Conservation (phyloP, 2,329 filamentous ascomycete genomes). For the Neocucurbitaria cava region DNA sequence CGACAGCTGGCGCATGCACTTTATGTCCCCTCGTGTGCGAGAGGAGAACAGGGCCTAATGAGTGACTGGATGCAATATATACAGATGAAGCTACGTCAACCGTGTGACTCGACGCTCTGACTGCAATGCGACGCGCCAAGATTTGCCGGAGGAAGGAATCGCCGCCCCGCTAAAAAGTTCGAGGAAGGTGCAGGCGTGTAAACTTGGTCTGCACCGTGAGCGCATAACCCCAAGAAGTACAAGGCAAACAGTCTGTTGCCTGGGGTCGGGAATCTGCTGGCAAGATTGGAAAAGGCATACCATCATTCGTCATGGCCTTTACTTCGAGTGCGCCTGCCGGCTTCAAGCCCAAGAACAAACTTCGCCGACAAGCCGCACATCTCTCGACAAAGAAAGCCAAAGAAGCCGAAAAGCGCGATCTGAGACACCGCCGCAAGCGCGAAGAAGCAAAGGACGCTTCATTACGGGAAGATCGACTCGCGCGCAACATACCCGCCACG, state of each 20-base stretch:
- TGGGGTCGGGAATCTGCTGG: not conserved
- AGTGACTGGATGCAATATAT: slow-evolving; percentile 30
- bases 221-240: not conserved
- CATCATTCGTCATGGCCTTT: slow-evolving; percentile 54
- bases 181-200: not conserved
- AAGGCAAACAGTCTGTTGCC: not conserved
- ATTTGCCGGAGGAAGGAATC: slow-evolving; percentile 18
- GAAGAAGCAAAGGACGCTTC: slow-evolving; percentile 85
- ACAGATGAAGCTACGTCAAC: slow-evolving; percentile 12
- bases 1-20: slow-evolving; percentile 48
- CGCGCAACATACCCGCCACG: slow-evolving; percentile 72
- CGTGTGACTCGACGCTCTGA: slow-evolving; percentile 16
- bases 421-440: slow-evolving; percentile 78
- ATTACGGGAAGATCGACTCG: slow-evolving; percentile 74
- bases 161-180: slow-evolving; percentile 26
- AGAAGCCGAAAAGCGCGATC: slow-evolving; percentile 76
- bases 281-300: not conserved
- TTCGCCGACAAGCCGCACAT: slow-evolving; percentile 78
- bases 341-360: slow-evolving; percentile 75
- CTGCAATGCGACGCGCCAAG: slow-evolving; percentile 19
- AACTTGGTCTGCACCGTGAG: not conserved
- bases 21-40: slow-evolving; percentile 24
- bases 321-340: slow-evolving; percentile 54
- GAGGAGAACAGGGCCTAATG: slow-evolving; percentile 26
- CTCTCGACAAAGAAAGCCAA: slow-evolving; percentile 79